Evolutionary conservation across 306 rosid genomes (phyloP).

Genomic region (Citrullus mucosospermus): DNA sequence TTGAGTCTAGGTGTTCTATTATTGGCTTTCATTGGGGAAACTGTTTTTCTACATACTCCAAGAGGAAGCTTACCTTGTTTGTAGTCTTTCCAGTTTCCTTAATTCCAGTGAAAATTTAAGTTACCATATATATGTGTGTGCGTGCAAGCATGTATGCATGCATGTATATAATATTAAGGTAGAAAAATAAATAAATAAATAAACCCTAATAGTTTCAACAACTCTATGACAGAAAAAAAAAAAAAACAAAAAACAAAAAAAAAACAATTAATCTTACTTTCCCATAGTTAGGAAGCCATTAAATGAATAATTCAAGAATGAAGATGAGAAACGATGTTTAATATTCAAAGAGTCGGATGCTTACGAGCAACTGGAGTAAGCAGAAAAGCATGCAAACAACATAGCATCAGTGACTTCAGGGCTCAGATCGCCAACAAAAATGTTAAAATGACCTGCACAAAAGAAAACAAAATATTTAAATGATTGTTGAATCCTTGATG

Average conservation of each 20-base stretch:
- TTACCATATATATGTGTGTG: too few species aligned
- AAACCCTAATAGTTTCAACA: background rate
- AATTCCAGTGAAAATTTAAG: background rate
- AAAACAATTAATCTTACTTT: background rate
- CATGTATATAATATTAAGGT: too few species aligned
- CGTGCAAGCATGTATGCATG: too few species aligned
- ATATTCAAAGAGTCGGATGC: conserved; percentile 22
- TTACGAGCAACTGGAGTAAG: conserved; percentile 90
- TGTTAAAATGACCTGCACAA: conserved; percentile 79
- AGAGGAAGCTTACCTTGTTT: background rate
- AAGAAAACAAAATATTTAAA: background rate
- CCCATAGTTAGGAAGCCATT: background rate
- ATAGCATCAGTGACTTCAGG: conserved; percentile 99
- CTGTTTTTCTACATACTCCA: background rate
- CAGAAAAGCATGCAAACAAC: conserved; percentile 87
- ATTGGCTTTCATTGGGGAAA: background rate
- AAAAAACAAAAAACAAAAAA: too few species aligned
- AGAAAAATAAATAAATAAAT: too few species aligned
- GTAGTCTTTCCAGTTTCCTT: background rate
- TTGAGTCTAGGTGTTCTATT: background rate
- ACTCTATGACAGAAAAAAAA: background rate
- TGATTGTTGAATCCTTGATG: background rate
- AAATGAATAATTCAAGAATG: background rate
- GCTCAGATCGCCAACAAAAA: conserved; percentile 96
- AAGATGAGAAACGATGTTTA: background rate